Base-by-base conservation (phyloP, 768 basidiomycete species). In the Gymnopilus dilepis region DNA sequence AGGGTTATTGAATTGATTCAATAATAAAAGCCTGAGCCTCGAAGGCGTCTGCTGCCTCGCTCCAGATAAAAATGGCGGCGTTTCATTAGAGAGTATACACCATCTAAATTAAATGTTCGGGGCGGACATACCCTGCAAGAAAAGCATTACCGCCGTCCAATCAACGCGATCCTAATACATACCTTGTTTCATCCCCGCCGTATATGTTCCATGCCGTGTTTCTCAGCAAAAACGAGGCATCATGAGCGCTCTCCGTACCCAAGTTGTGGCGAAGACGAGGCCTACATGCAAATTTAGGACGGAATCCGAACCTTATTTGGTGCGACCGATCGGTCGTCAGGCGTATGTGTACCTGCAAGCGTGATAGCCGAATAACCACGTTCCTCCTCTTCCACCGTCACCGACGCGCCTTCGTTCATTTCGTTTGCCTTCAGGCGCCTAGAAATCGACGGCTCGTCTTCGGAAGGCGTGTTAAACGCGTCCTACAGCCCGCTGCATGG, bases 71-170 rank as follows among this genome's bases (percentile, higher is more conserved):
- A 24, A 40, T 26, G 19, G 57, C 37, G 57, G 57, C 47, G 57
- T 50, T 58, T 58, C 57, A 51, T 58, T 21, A 50, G n/a, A 15
- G 30, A 22, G 37, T 38, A 15, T 24, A 26, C 24, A 19, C 9
- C 51, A 37, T 58, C 28, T 51, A 50, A 50, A 58, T 58, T 58
- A 58, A 58, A 56, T 37, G 30, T n/a, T n/a, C n/a, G n/a, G 33
- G 41, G 43, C 2, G 41, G 17, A 2, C 33, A 40, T 48, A 17
- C 24, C 17, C 12, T 38, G 24, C n/a, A 54, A n/a, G 26, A 38
- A 37, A 52, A 37, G 9, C 34, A 15, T 26, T 40, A 40, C 37
- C 6, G 37, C 57, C 57, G 37, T 48, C 47, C 47, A 37, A 58
- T 58, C 56, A 47, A 58, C 56, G 26, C 31, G 22, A 48, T 17